Percentiles rank a stretch among this genome's conserved stretches.
These are phyloP conservation scores for Tritrichomonas foetus DNA, from an alignment of 208 protist genomes.

Conservation along the genomic window DNA sequence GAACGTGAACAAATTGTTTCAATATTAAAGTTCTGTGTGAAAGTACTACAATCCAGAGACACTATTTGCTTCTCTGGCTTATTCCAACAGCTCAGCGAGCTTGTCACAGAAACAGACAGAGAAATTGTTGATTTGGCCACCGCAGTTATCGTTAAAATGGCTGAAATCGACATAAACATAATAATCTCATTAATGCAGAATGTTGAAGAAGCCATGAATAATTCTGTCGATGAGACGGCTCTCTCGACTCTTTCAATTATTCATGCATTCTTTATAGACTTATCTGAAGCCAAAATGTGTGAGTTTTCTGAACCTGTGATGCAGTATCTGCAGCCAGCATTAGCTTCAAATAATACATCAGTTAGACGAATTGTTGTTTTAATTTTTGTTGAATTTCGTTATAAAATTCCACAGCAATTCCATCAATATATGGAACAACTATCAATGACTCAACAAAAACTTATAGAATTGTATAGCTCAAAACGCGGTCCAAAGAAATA, in stretches of 20 bases:
- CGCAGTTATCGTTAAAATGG: neutral
- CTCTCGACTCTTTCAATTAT: too few relatives aligned
- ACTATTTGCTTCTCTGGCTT: neutral
- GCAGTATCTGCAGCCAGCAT: too few relatives aligned
- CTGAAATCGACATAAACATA: neutral
- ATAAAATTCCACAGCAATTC: too few relatives aligned
- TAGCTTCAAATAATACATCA: too few relatives aligned
- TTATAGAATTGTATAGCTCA: neutral
- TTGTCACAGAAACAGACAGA: neutral
- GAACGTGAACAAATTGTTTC: neutral
- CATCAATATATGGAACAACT: too few relatives aligned
- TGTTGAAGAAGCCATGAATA: neutral
- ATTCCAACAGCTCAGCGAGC: neutral
- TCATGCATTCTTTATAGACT: too few relatives aligned
- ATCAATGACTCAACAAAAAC: too few relatives aligned
- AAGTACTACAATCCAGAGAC: neutral
- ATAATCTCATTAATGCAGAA: neutral
- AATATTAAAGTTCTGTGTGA: neutral
- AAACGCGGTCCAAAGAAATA: too few relatives aligned
- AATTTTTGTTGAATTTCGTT: too few relatives aligned
- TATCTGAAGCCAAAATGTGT: neutral
- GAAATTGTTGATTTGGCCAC: neutral
- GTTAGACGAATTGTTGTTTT: too few relatives aligned
- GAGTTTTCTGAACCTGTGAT: too few relatives aligned
- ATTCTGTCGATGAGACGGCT: neutral